These are phyloP conservation scores for Phytopythium aichiense DNA, from an alignment of 352 stramenopile genomes.

Conservation along the genomic window DNA sequence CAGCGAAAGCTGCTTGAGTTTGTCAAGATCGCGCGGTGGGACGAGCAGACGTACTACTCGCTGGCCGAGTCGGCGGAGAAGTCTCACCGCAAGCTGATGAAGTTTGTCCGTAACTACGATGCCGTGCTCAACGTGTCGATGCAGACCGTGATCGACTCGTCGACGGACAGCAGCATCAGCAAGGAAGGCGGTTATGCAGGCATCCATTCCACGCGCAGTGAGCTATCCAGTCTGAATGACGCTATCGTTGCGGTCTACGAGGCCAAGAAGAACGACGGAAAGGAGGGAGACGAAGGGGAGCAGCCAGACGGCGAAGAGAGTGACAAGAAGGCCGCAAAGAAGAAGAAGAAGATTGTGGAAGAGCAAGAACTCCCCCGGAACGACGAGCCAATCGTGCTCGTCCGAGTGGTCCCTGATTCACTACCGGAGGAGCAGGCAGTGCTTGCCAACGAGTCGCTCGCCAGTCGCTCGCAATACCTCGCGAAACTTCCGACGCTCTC, in stretches of 20 bases:
- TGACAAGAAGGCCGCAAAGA: neutral
- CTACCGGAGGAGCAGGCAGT: neutral
- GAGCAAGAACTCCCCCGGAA: neutral
- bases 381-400: slow-evolving; percentile 3
- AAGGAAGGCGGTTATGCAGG: slow-evolving; percentile 80
- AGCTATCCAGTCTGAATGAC: slow-evolving; percentile 54
- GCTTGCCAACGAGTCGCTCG: slow-evolving; percentile 9
- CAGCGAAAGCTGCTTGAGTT: slow-evolving; percentile 98
- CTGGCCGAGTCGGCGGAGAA: slow-evolving; percentile 97
- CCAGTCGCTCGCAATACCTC: slow-evolving; percentile 30
- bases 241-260: slow-evolving; percentile 34
- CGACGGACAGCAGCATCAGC: slow-evolving; percentile 76
- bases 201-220: slow-evolving; percentile 59
- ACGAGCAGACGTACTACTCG: slow-evolving; percentile 99
- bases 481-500: slow-evolving; percentile 50
- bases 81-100: slow-evolving; percentile 98
- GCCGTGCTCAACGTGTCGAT: slow-evolving; percentile 75
- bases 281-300: slow-evolving; percentile 7
- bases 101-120: slow-evolving; percentile 93
- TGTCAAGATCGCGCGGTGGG: slow-evolving; percentile 98
- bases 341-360: slow-evolving; percentile 11
- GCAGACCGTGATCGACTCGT: slow-evolving; percentile 86
- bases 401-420: neutral
- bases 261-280: slow-evolving; percentile 8
- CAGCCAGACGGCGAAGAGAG: neutral